Base-by-base conservation (phyloP, 805 yeast genomes). In the Saccharomyces eubayanus region DNA sequence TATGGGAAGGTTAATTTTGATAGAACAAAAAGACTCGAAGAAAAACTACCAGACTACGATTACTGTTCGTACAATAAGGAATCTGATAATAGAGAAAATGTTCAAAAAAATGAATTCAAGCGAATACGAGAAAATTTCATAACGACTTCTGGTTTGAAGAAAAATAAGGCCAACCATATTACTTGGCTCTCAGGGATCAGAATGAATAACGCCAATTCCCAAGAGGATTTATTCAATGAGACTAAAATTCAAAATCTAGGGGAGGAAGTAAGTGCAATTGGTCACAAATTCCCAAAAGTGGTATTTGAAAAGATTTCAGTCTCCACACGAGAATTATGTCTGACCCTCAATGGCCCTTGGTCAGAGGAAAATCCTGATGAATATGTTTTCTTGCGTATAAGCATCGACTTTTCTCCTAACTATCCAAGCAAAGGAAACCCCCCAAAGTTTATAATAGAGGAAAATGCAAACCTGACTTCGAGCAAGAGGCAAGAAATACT, bases 151-250 rank as follows among this genome's bases (percentile, higher is more conserved):
- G 77, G 76, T 4, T 50, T 65, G 51, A 64, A 63, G 21, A 54
- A 59, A 3, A 58, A 52, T 6, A 75, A 72, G 53, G 65, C 80
- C 30, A 83, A 85, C 60, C 96, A 89, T 64, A 72, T 92, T 56
- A 84, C 86, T 58, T 92, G 98, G 98, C 83, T 95, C 41, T 84
- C 97, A 0, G 97, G 98, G 51, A 96, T 92, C 6, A 76, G 90
- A 54, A 81, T 92, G 67, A 65, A 70, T 62, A 48, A 66, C 41
- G 57, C 60, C 3, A 70, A 66, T 51, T 72, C 76, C 0, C 69
- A 76, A 31, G 72, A 70, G 46, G 64, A 68, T 51, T 62, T 66
- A 1, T 68, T 72, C 50, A 73, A 72, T 24, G 74, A 70, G 20
- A 55, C 62, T 6, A 58, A 65, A 10, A 77, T 81, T 3, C 80